Evolutionary conservation across 306 rosid species (phyloP), one percentile per base, ranked within the genome.

Genomic region (Cicer bijugum): DNA sequence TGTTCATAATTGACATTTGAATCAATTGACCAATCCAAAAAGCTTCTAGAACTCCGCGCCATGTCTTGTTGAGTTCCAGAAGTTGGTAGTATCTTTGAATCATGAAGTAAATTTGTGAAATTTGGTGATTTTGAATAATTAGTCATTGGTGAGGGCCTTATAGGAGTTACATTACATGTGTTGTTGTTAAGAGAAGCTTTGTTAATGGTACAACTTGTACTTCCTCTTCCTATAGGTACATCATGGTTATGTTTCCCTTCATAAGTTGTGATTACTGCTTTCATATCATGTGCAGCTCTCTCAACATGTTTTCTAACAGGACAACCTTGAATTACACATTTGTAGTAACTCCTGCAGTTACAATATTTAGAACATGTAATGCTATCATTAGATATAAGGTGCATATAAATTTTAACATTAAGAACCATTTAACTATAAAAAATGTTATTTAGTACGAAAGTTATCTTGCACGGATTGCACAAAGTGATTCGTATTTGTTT

Each of bases 241-340:
- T 91, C 99, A 12, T 94, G 99, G 84, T 86, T 88, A 84, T 94
- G 99, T 56, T 91, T 94, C 53, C 97, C 97, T 83, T 94, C 99
- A 17, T 94, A 94, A 8, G 97, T 94, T 39, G 99, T 94, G 84
- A 94, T 89, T 78, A 94, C 99, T 12, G 96, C 87, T 86, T 83
- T 86, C 60, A 60, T 59, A 59, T 94, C 97, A 9, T 88, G 82
- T 6, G 96, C 88, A 2, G 99, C 97, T 67, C 99, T 79, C 85
- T 94, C 99, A 10, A 94, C 93, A 12, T 94, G 99, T 75, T 94
- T 94, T 74, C 99, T 84, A 74, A 94, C 99, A 0, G 96, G 85
- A 84, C 99, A 94, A 16, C 87, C 88, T 0, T 80, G 47, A n/a
- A 84, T 84, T 1, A 97, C 92, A 78, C 99, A 94, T 71, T 94